Evolutionary conservation across 1,284 basidiomycete species (phyloP).

Genomic region (Athelia psychrophila): DNA sequence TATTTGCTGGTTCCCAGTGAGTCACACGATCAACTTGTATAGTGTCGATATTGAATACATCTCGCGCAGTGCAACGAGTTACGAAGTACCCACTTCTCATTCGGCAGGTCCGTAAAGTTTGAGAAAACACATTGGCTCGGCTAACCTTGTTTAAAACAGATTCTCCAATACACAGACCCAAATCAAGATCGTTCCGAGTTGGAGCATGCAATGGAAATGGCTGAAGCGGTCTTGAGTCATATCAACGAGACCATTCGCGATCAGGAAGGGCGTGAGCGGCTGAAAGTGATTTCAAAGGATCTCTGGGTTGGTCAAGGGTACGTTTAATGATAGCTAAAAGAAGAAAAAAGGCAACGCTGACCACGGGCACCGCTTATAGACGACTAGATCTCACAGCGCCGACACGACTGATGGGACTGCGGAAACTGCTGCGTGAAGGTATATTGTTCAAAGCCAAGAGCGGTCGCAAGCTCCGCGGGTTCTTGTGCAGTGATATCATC

Average conservation of each 20-base stretch:
- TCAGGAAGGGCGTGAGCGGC: slow-evolving; percentile 75
- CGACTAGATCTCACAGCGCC: slow-evolving; percentile 89
- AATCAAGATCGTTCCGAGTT: slow-evolving; percentile 58
- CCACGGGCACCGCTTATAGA: slow-evolving; percentile 30
- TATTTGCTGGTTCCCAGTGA: slow-evolving; percentile 89
- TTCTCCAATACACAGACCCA: slow-evolving; percentile 75
- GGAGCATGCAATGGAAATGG: slow-evolving; percentile 52
- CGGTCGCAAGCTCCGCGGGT: slow-evolving; percentile 73
- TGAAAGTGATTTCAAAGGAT: slow-evolving; percentile 71
- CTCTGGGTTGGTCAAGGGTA: slow-evolving; percentile 87
- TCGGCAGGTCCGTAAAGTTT: slow-evolving; percentile 53
- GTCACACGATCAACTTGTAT: slow-evolving; percentile 20
- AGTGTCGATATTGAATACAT: background rate
- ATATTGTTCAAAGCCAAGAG: slow-evolving; percentile 80
- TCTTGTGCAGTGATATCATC: slow-evolving; percentile 80
- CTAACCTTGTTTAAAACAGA: slow-evolving; percentile 39
- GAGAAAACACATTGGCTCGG: background rate
- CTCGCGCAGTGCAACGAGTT: slow-evolving; percentile 82
- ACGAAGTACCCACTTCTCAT: slow-evolving; percentile 90
- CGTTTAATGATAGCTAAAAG: slow-evolving; percentile 17
- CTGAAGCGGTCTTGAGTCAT: slow-evolving; percentile 71
- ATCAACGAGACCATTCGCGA: slow-evolving; percentile 92
- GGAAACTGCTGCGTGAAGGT: slow-evolving; percentile 81
- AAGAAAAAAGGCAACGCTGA: background rate
- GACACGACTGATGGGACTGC: slow-evolving; percentile 75